These are phyloP conservation scores for Skeletonema grethae DNA, from an alignment of 108 stramenopile genomes.

Conservation along the genomic window DNA sequence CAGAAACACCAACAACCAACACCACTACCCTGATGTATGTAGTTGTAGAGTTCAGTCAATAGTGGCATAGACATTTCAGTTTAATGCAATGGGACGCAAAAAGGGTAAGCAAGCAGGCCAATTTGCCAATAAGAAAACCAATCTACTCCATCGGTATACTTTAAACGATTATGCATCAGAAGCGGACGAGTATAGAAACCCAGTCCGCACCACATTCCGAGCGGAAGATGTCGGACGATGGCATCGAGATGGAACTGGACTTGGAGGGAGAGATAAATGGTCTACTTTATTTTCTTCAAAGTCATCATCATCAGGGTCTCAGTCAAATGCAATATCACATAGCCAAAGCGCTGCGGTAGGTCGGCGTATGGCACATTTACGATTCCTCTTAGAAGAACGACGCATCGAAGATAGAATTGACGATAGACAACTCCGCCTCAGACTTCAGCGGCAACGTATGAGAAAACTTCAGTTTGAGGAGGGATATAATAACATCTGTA, in stretches of 20 bases:
- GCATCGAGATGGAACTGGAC: slow-evolving; percentile 14
- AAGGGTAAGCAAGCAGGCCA: slow-evolving; percentile 40
- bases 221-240: slow-evolving; percentile 1
- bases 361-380: slow-evolving; percentile 18
- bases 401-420: slow-evolving; percentile 38
- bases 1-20: too few species aligned
- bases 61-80: background rate
- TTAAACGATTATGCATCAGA: slow-evolving; percentile 34
- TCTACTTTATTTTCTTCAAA: slow-evolving; percentile 7
- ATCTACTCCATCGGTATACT: slow-evolving; percentile 17
- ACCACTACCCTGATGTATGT: too few species aligned
- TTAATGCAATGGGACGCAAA: slow-evolving; percentile 30
- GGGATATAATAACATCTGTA: background rate
- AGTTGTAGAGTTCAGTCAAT: too few species aligned
- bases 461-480: background rate
- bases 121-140: slow-evolving; percentile 23
- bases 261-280: slow-evolving; percentile 39
- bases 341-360: slow-evolving; percentile 8
- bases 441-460: slow-evolving; percentile 26
- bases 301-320: background rate
- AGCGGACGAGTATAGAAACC: slow-evolving; percentile 35
- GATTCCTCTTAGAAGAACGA: slow-evolving; percentile 34
- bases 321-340: background rate
- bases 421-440: slow-evolving; percentile 30
- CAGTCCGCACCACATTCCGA: slow-evolving; percentile 3